Percentiles rank a stretch among this genome's conserved stretches.
Evolutionary conservation across 805 yeast species (phyloP).

Genomic region (Kuraishia piskuri): DNA sequence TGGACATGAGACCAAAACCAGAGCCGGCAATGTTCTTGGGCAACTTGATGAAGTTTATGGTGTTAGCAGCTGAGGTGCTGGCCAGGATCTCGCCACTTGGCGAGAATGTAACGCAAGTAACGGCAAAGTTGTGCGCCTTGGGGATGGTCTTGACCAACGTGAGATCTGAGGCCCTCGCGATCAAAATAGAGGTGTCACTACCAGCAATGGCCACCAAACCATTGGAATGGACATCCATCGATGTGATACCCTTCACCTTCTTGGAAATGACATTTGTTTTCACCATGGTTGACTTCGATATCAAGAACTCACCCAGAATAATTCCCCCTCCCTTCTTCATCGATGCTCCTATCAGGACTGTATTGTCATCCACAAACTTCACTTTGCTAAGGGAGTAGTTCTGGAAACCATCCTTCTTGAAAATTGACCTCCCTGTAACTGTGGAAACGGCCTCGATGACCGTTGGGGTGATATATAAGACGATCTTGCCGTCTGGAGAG

Average conservation of each 20-base stretch:
- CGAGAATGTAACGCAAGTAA: slow-evolving; percentile 64
- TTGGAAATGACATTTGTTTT: slow-evolving; percentile 32
- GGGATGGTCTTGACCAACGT: slow-evolving; percentile 39
- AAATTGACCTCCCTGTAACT: slow-evolving; percentile 31
- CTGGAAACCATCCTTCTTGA: slow-evolving; percentile 12
- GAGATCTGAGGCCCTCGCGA: slow-evolving; percentile 47
- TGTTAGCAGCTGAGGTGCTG: slow-evolving; percentile 69
- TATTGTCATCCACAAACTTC: slow-evolving; percentile 23
- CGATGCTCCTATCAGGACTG: slow-evolving; percentile 35
- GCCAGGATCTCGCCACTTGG: slow-evolving; percentile 61
- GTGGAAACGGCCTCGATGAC: slow-evolving; percentile 45
- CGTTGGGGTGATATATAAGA: slow-evolving; percentile 54
- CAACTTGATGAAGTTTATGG: slow-evolving; percentile 53
- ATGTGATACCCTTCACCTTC: slow-evolving; percentile 47
- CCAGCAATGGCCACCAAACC: slow-evolving; percentile 49
- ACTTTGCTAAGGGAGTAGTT: slow-evolving; percentile 18
- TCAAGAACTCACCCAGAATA: slow-evolving; percentile 33
- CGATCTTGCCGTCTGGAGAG: slow-evolving; percentile 55
- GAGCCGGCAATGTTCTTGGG: slow-evolving; percentile 41
- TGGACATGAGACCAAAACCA: slow-evolving; percentile 31
- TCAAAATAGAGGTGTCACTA: slow-evolving; percentile 55
- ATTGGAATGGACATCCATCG: slow-evolving; percentile 34
- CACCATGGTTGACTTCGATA: slow-evolving; percentile 31
- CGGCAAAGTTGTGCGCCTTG: slow-evolving; percentile 69
- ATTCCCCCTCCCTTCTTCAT: slow-evolving; percentile 34